phyloP scores from a whole-genome alignment of 2,329 filamentous ascomycete genomes.

The Alternaria viburni region DNA sequence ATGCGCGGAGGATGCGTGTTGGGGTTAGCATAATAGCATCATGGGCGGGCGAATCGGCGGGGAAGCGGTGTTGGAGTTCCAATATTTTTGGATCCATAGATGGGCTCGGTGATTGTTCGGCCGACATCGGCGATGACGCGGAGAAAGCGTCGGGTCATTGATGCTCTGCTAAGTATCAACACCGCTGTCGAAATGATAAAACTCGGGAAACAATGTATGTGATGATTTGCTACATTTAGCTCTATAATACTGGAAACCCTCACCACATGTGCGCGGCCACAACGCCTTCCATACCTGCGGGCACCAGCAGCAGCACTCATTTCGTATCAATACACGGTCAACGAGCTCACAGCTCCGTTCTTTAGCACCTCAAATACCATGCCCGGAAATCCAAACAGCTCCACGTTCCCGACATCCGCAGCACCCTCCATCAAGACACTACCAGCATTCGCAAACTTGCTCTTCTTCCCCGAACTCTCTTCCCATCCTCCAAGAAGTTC shows the following conservation, averaged over 20 bases:
- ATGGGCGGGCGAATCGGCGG: slow-evolving; percentile 23
- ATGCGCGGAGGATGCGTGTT: slow-evolving; percentile 47
- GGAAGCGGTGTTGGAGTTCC: slow-evolving; percentile 7
- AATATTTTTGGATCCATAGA: slow-evolving; percentile 19
- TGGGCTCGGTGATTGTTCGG: slow-evolving; percentile 21
- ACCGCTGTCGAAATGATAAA: not conserved
- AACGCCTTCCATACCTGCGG: not conserved
- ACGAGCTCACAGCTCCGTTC: slow-evolving; percentile 85
- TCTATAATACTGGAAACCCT: no score
- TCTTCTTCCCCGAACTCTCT: slow-evolving; percentile 58
- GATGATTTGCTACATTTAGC: no score
- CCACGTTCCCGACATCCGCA: slow-evolving; percentile 72
- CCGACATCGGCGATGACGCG: slow-evolving; percentile 15
- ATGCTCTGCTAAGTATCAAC: not conserved
- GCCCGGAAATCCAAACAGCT: slow-evolving; percentile 91
- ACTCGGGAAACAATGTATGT: no score
- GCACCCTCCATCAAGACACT: slow-evolving; percentile 51
- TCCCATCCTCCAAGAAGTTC: slow-evolving; percentile 73
- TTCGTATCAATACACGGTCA: slow-evolving; percentile 79
- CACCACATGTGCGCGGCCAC: not conserved
- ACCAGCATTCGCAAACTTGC: slow-evolving; percentile 41
- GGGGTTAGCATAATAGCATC: slow-evolving; percentile 49
- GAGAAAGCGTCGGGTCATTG: not conserved
- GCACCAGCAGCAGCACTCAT: not conserved
- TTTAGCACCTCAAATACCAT: slow-evolving; percentile 94